Percentiles rank a stretch among this genome's conserved stretches.
Evolutionary conservation across 2,329 filamentous ascomycete species (phyloP).

Genomic region (Coniochaeta sp.): DNA sequence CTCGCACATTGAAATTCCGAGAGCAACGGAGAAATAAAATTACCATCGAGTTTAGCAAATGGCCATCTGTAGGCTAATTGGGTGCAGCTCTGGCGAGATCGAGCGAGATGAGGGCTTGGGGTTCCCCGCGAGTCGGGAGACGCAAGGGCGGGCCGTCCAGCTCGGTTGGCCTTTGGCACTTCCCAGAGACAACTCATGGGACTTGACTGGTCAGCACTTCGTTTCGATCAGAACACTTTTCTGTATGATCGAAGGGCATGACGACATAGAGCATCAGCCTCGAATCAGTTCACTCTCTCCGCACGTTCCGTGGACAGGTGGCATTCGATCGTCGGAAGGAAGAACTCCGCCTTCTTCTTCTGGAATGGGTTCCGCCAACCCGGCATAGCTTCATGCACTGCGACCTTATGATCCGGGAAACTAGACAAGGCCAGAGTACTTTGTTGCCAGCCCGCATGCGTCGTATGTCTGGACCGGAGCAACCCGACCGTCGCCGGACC

Average conservation of each 20-base stretch:
- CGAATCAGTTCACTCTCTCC: not conserved
- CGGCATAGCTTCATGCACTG: not conserved
- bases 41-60: not conserved
- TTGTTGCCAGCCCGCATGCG: not conserved
- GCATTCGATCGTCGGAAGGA: not conserved
- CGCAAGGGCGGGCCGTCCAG: not conserved
- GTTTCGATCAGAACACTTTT: not conserved
- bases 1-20: not conserved
- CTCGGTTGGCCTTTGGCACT: not conserved
- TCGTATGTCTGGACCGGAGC: not conserved
- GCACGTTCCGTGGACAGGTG: not conserved
- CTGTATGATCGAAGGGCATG: not conserved
- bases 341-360: not conserved
- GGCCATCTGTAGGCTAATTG: not conserved
- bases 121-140: no score
- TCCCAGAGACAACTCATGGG: not conserved
- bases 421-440: not conserved
- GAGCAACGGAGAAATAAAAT: not conserved
- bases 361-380: not conserved
- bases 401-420: not conserved
- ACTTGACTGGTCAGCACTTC: not conserved
- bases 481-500: no score
- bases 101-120: not conserved
- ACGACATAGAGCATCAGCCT: not conserved
- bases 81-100: not conserved